A percentile compares a stretch with the other conserved stretches of the same genome.
These are phyloP conservation scores for Trametes meyenii DNA, from an alignment of 768 basidiomycete species.

Conservation along the genomic window DNA sequence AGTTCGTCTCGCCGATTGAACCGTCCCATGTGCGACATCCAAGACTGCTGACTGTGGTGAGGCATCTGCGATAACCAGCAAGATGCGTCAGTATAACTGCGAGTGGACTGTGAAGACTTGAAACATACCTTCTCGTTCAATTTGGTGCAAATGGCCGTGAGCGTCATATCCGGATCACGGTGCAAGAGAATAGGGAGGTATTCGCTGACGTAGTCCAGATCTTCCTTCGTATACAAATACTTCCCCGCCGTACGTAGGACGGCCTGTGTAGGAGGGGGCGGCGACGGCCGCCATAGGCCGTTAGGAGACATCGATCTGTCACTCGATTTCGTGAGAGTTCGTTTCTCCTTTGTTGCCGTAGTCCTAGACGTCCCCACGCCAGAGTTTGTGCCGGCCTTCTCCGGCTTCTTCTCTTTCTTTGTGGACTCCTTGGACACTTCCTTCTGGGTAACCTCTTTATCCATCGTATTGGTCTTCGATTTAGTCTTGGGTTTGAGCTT, in stretches of 20 bases:
- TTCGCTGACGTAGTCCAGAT: slow-evolving; percentile 49
- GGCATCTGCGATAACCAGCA: slow-evolving; percentile 50
- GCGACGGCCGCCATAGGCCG: slow-evolving; percentile 13
- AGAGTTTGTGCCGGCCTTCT: not conserved
- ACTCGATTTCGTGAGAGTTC: not conserved
- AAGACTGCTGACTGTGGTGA: slow-evolving; percentile 56
- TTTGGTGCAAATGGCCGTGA: slow-evolving; percentile 39
- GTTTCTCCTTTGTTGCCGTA: not conserved
- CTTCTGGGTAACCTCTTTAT: not conserved
- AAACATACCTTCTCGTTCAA: slow-evolving; percentile 51
- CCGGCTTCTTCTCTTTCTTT: not conserved
- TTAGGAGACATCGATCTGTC: not conserved
- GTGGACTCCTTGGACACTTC: not conserved
- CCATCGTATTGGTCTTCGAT: not conserved
- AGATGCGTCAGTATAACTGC: not conserved
- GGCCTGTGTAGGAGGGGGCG: slow-evolving; percentile 20
- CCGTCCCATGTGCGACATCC: slow-evolving; percentile 43
- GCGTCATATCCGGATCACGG: slow-evolving; percentile 50
- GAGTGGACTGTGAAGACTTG: not conserved
- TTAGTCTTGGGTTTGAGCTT: not conserved
- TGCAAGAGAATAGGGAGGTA: slow-evolving; percentile 51
- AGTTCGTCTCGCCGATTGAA: slow-evolving; percentile 40
- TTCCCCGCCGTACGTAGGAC: slow-evolving; percentile 9
- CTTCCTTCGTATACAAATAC: slow-evolving; percentile 49
- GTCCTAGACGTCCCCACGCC: not conserved